Conservation (phyloP, 1,284 basidiomycete species). For the Anthracocystis panici-leucophaei region DNA sequence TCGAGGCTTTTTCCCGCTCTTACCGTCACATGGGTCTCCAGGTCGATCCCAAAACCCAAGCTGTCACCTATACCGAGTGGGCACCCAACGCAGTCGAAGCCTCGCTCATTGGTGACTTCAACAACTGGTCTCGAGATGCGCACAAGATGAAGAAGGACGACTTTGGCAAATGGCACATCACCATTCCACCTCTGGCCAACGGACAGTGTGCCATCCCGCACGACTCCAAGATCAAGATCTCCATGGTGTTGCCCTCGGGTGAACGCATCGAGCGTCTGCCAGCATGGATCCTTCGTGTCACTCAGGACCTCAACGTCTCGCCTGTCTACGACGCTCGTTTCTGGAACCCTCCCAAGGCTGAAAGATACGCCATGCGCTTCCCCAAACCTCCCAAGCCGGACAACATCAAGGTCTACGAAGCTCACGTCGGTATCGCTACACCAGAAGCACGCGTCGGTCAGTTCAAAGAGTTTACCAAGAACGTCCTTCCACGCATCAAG, state of each 20-base stretch:
- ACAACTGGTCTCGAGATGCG: constrained; percentile 83
- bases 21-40: constrained; percentile 89
- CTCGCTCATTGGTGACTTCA: constrained; percentile 93
- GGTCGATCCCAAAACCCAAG: constrained; percentile 76
- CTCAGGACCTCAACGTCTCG: constrained; percentile 89
- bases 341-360: constrained; percentile 87
- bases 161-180: constrained; percentile 95
- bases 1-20: constrained; percentile 87
- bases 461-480: constrained; percentile 88
- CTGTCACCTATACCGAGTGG: constrained; percentile 92
- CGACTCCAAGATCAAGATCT: constrained; percentile 86
- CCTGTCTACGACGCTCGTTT: constrained; percentile 96
- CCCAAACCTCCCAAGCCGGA: constrained; percentile 78
- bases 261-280: constrained; percentile 90
- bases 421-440: constrained; percentile 97
- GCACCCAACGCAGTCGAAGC: constrained; percentile 89
- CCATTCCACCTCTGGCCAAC: constrained; percentile 76
- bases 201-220: constrained; percentile 84
- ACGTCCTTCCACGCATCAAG: constrained; percentile 88
- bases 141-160: constrained; percentile 85
- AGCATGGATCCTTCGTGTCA: constrained; percentile 93
- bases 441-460: constrained; percentile 87
- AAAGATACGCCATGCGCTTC: constrained; percentile 87
- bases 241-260: constrained; percentile 77
- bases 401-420: constrained; percentile 88